A percentile compares a stretch with the other conserved stretches of the same genome.
Evolutionary conservation across 805 yeast species (phyloP).

Genomic region (Lachancea mirantina): DNA sequence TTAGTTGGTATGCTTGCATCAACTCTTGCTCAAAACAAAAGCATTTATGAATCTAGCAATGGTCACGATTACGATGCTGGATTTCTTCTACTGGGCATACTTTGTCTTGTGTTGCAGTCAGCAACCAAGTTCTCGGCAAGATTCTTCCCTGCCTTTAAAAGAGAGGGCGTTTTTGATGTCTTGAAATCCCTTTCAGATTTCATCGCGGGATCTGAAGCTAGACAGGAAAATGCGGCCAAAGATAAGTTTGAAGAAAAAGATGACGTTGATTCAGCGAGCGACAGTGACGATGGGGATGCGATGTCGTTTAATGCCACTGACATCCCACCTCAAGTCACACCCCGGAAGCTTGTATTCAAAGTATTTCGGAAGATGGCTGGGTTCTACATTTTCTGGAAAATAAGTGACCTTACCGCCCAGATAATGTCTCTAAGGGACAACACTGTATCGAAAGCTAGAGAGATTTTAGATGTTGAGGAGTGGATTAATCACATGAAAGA

Average conservation of each 20-base stretch:
- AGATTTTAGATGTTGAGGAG: conserved; percentile 16
- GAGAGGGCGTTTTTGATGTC: conserved; percentile 49
- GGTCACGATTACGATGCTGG: conserved; percentile 29
- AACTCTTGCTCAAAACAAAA: conserved; percentile 48
- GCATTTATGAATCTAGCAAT: conserved; percentile 21
- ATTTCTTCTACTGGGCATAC: conserved; percentile 43
- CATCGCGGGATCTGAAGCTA: neutral
- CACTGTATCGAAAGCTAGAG: conserved; percentile 8
- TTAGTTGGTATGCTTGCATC: conserved; percentile 52
- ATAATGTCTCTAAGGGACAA: conserved; percentile 11
- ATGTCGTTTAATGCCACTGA: conserved; percentile 28
- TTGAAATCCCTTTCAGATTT: conserved; percentile 2
- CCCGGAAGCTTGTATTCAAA: conserved; percentile 19
- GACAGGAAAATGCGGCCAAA: conserved; percentile 12
- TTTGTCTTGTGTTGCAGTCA: conserved; percentile 41
- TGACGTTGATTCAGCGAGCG: conserved; percentile 23
- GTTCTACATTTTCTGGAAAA: conserved; percentile 9
- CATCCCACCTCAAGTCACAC: conserved; percentile 27
- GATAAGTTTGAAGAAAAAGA: conserved; percentile 13
- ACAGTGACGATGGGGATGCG: conserved; percentile 26
- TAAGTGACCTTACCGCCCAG: conserved; percentile 12
- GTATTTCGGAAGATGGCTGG: conserved; percentile 14
- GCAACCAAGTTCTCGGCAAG: conserved; percentile 37
- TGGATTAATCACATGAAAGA: conserved; percentile 20
- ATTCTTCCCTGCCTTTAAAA: conserved; percentile 46